Percentiles rank a stretch among this genome's conserved stretches.
Evolutionary conservation across 75 land plant species (phyloP).

Genomic region (Selaginella tamariscina): DNA sequence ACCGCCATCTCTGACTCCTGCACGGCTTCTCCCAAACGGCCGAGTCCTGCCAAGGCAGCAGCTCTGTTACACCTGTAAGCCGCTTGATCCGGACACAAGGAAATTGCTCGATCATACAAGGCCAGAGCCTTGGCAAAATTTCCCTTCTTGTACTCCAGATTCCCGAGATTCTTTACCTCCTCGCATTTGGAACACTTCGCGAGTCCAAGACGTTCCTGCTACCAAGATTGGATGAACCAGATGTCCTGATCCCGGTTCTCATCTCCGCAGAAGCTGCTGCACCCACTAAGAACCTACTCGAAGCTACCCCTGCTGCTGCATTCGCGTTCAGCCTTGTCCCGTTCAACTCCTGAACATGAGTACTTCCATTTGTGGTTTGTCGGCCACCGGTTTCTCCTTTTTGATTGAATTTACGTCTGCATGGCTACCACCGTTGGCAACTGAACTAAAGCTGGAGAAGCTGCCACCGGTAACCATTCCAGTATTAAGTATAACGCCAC

Average conservation of each 20-base stretch:
- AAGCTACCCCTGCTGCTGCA: background rate
- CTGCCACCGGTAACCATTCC: background rate
- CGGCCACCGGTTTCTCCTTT: background rate
- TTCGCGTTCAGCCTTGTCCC: background rate
- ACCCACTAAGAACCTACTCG: background rate
- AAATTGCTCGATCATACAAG: slow-evolving; percentile 7
- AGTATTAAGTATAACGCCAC: background rate
- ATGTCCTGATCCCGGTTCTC: background rate
- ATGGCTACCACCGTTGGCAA: background rate
- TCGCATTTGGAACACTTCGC: background rate
- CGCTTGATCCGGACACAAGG: slow-evolving; percentile 1
- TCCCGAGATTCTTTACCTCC: background rate
- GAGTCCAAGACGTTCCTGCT: background rate
- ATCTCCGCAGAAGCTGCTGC: background rate
- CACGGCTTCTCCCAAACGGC: background rate
- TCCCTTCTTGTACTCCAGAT: slow-evolving; percentile 8
- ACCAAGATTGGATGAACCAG: background rate
- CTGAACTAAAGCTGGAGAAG: background rate
- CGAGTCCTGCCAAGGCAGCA: background rate
- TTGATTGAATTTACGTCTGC: background rate
- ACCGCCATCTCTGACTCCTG: slow-evolving; percentile 9
- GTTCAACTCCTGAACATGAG: background rate
- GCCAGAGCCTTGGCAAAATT: background rate
- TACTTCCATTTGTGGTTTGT: background rate
- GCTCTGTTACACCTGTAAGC: slow-evolving; percentile 10